Evolutionary conservation across 192 early-diverging fungal species (phyloP).

Genomic region (Tieghemiomyces parasiticus): DNA sequence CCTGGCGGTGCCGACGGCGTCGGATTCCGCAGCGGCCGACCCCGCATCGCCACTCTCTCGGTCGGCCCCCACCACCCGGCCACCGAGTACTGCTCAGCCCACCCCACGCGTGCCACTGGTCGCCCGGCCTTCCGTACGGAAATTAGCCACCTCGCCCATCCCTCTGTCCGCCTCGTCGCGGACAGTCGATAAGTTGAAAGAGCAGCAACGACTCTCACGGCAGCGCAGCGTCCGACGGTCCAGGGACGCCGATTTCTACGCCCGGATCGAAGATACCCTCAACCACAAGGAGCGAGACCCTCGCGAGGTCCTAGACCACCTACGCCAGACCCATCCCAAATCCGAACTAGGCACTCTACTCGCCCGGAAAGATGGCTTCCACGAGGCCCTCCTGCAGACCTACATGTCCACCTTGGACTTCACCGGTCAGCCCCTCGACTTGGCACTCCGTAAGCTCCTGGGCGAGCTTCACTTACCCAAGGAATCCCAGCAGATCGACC

Average conservation of each 20-base stretch:
- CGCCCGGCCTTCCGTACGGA: neutral
- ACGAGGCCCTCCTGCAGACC: slow-evolving; percentile 35
- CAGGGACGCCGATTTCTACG: slow-evolving; percentile 10
- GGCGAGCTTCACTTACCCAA: slow-evolving; percentile 56
- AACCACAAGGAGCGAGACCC: slow-evolving; percentile 20
- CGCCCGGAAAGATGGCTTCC: slow-evolving; percentile 36
- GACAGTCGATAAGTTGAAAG: slow-evolving; percentile 7
- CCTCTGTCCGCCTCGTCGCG: neutral
- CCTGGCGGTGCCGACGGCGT: no score
- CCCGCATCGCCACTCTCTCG: no score
- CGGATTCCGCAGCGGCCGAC: no score
- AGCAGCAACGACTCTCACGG: slow-evolving; percentile 3
- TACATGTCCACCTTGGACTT: slow-evolving; percentile 49
- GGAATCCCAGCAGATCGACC: slow-evolving; percentile 76
- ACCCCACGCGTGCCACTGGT: no score
- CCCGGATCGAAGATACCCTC: slow-evolving; percentile 8
- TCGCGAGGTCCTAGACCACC: slow-evolving; percentile 23
- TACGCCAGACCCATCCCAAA: slow-evolving; percentile 30
- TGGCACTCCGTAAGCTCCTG: slow-evolving; percentile 55
- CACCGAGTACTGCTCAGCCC: no score
- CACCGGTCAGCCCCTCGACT: slow-evolving; percentile 41
- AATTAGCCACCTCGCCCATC: neutral
- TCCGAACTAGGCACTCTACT: slow-evolving; percentile 34
- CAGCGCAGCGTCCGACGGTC: slow-evolving; percentile 7
- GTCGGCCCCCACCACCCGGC: no score